These are phyloP conservation scores for Fusarium foetens DNA, from an alignment of 2,329 filamentous ascomycete genomes.

Conservation along the genomic window DNA sequence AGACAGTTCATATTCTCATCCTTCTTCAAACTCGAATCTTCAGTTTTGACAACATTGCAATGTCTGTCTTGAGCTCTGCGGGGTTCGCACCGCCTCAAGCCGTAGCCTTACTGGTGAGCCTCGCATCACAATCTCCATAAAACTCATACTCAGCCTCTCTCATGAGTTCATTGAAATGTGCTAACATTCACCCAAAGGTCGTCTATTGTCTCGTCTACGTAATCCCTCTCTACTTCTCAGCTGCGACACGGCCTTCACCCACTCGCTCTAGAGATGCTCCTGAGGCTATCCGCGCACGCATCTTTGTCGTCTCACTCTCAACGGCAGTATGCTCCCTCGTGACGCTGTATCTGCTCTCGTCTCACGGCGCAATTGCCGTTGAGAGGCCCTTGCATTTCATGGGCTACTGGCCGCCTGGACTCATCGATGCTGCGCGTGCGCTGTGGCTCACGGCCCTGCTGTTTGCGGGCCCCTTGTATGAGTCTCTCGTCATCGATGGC, in stretches of 20 bases:
- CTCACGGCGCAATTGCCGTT: constrained; percentile 56
- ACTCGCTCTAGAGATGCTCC: constrained; percentile 86
- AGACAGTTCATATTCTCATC: neutral
- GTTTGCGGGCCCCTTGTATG: constrained; percentile 87
- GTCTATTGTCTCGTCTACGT: constrained; percentile 91
- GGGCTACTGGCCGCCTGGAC: constrained; percentile 81
- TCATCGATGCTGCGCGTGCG: constrained; percentile 70
- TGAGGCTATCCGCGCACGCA: constrained; percentile 86
- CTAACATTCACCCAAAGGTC: constrained; percentile 56
- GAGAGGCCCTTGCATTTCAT: constrained; percentile 71
- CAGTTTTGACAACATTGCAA: constrained; percentile 1
- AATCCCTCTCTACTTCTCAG: constrained; percentile 86
- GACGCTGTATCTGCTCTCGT: constrained; percentile 72
- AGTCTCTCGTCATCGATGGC: constrained; percentile 77
- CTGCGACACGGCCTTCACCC: constrained; percentile 80
- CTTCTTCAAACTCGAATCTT: neutral
- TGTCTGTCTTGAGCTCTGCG: constrained; percentile 16
- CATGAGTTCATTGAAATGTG: neutral
- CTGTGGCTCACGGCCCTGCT: constrained; percentile 80
- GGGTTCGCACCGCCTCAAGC: constrained; percentile 40
- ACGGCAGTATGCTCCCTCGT: constrained; percentile 73
- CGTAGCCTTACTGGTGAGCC: constrained; percentile 40
- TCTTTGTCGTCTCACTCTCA: constrained; percentile 81
- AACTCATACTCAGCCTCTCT: neutral
- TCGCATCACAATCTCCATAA: neutral